These are phyloP conservation scores for Colletotrichum coccodes DNA, from an alignment of 2,329 filamentous ascomycete species.

Conservation along the genomic window DNA sequence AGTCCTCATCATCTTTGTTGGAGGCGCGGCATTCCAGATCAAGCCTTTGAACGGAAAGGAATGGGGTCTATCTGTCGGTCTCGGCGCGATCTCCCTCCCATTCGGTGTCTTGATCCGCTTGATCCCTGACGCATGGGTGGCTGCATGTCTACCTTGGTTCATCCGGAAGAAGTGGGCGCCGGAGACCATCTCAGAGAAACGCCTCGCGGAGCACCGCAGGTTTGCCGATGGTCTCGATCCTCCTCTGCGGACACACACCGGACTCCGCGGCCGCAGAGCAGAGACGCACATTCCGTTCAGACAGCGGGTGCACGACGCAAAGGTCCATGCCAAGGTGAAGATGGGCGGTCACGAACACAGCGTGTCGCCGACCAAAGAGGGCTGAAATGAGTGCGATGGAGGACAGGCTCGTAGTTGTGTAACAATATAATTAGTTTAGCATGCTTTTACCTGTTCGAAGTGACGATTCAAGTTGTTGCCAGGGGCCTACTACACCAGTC, in stretches of 20 bases:
- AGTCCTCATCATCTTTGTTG: slow-evolving; percentile 85
- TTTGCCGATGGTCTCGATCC: slow-evolving; percentile 37
- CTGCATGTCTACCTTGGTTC: slow-evolving; percentile 39
- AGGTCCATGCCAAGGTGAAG: slow-evolving; percentile 38
- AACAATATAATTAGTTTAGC: background rate
- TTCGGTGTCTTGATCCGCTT: slow-evolving; percentile 78
- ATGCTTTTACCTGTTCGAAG: background rate
- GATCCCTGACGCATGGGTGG: slow-evolving; percentile 71
- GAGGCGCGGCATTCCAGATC: slow-evolving; percentile 80
- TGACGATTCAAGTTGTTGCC: background rate
- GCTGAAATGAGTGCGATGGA: background rate
- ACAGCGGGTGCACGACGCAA: slow-evolving; percentile 40
- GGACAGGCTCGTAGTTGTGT: background rate
- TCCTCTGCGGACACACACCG: slow-evolving; percentile 43
- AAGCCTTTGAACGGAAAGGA: slow-evolving; percentile 70
- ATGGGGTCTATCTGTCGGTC: slow-evolving; percentile 85
- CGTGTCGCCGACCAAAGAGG: slow-evolving; percentile 42
- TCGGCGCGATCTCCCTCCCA: slow-evolving; percentile 80
- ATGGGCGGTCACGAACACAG: background rate
- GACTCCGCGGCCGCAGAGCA: slow-evolving; percentile 42
- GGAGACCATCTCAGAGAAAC: slow-evolving; percentile 34
- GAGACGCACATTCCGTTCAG: slow-evolving; percentile 43
- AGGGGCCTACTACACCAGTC: too few species aligned
- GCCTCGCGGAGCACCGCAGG: slow-evolving; percentile 30
- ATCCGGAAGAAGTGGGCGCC: slow-evolving; percentile 40